phyloP scores from a whole-genome alignment of 768 basidiomycete genomes.

The Royoungia palumana region DNA sequence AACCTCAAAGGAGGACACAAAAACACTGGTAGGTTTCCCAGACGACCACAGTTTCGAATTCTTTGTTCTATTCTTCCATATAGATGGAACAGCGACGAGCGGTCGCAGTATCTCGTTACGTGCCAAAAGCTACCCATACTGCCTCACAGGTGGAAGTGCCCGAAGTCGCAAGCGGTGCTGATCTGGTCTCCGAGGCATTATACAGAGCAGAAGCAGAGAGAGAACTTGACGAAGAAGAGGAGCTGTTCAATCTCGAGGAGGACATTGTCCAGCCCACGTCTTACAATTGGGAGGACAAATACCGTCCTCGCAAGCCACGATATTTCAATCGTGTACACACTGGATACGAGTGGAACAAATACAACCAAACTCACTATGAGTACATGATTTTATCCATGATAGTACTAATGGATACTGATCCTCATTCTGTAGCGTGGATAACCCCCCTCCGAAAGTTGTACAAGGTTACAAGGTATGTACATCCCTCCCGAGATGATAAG shows the following conservation, averaged over 20 bases:
- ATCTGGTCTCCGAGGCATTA: conserved; percentile 84
- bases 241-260: conserved; percentile 92
- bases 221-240: conserved; percentile 94
- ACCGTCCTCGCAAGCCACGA: conserved; percentile 91
- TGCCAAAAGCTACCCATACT: conserved; percentile 69
- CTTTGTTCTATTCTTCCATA: conserved; percentile 2
- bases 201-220: conserved; percentile 90
- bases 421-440: conserved; percentile 70
- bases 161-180: conserved; percentile 59
- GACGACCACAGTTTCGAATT: neutral
- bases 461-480: conserved; percentile 88
- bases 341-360: conserved; percentile 99
- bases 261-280: conserved; percentile 76
- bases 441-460: conserved; percentile 98
- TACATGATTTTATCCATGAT: conserved; percentile 31
- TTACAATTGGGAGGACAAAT: conserved; percentile 99
- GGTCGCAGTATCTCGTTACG: conserved; percentile 84
- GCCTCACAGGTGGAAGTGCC: conserved; percentile 54
- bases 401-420: conserved; percentile 4
- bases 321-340: conserved; percentile 99
- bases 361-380: conserved; percentile 99
- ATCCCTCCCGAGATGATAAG: neutral
- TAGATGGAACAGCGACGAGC: conserved; percentile 73
- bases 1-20: conserved; percentile 61
- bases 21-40: conserved; percentile 51